These are phyloP conservation scores for Volvox carteri DNA, from an alignment of 163 green algal genomes.

Conservation along the genomic window DNA sequence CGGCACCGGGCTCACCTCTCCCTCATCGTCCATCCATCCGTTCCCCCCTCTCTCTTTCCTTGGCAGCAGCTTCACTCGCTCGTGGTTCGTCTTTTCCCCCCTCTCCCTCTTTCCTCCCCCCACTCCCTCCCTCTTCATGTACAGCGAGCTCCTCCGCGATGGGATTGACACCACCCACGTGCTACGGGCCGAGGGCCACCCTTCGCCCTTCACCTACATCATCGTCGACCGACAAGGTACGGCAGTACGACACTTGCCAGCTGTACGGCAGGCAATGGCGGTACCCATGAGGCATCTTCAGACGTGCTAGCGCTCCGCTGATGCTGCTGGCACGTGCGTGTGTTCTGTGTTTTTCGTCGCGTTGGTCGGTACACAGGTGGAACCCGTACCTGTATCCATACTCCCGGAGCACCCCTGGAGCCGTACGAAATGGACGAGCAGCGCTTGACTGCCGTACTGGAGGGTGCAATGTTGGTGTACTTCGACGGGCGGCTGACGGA, in stretches of 20 bases:
- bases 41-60: neutral
- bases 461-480: conserved; percentile 86
- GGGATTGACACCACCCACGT: conserved; percentile 84
- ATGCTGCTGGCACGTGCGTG: no score
- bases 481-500: conserved; percentile 97
- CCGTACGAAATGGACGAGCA: conserved; percentile 73
- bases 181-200: conserved; percentile 73
- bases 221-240: conserved; percentile 84
- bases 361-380: conserved; percentile 76
- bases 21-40: neutral
- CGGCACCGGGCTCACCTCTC: neutral
- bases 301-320: no score
- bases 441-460: conserved; percentile 61
- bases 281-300: no score
- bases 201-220: conserved; percentile 98
- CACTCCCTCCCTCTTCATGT: neutral
- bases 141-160: conserved; percentile 86
- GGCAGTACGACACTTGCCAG: no score
- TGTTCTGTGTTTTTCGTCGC: neutral
- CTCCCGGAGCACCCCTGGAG: conserved; percentile 79
- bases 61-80: neutral
- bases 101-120: neutral
- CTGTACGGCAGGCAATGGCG: no score
- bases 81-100: no score
- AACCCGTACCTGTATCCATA: conserved; percentile 97